Evolutionary conservation across 177 flowering plant genomes (phyloP), one percentile per base, ranked within the genome.

Genomic region (Vitis hybrid): DNA sequence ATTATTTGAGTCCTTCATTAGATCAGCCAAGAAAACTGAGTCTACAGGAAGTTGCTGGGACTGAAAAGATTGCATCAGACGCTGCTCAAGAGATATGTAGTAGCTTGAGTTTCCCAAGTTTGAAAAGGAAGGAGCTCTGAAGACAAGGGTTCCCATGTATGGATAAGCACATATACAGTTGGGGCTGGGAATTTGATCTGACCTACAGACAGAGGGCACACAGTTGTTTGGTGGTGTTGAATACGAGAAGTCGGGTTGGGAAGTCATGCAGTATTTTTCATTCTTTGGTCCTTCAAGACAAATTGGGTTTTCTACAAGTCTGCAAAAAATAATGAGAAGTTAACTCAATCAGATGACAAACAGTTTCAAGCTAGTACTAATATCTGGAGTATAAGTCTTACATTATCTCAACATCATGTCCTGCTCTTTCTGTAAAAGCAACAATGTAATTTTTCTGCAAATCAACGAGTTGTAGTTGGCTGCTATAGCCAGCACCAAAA

Each of bases 91-190:
- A 64, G 51, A 10, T 15, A 0, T 50, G 62, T 66, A 85, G 62
- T 60, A 46, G 3, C 60, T 69, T 27, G 60, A 11, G 70, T 74
- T 84, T 56, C 35, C 66, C 52, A 83, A 63, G 75, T 72, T 69
- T 24, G 87, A 81, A 75, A 87, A 87, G 24, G 79, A 72, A 64
- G 82, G 76, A 70, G 78, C 81, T 69, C 84, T 84, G 80, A 86
- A 83, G 52, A 59, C 0, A 40, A 90, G 55, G 32, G 73, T 74
- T 51, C 92, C 92, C 12, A 68, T 70, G 82, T 79, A 90, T 11
- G 95, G 91, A 81, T 73, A 80, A 11, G 85, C 77, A 77, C 92
- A 90, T 66, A 50, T 54, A 66, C 95, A 88, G 50, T 62, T 82
- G 46, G 90, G 88, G 70, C 87, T 86, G 8, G 78, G 57, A 48